Base-by-base conservation (phyloP, 2,329 filamentous ascomycete genomes). In the Calonectria montana region DNA sequence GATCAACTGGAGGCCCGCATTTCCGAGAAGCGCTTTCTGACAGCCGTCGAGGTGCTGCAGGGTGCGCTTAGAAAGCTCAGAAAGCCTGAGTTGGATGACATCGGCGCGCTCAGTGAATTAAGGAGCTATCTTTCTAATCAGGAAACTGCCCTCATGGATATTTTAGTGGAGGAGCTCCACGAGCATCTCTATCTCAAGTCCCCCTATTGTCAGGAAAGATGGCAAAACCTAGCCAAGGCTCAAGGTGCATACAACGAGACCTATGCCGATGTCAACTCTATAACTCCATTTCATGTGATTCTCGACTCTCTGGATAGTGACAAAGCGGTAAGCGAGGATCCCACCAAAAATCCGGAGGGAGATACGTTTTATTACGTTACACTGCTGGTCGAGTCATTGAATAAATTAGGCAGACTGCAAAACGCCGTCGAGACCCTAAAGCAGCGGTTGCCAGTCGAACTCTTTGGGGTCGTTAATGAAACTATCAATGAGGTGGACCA, bases 121-220 rank as follows among this genome's bases (percentile, higher is more conserved):
- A 91, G 95, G 69, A 92, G 92, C 78, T 98, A 98, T 80, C 91
- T 99, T 70, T 92, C 92, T 71, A 98, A 98, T 80, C 97, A 99
- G 81, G 97, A 99, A 84, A 94, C 93, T 31, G 91, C 94, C 0
- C 86, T 99, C 74, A 96, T 96, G 80, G 97, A 99, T 80, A 98
- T 98, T 65, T 83, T 99, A 68, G 92, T 98, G n/a, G 97, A 99
- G 82, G 97, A 99, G 83, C 87, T 99, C 39, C 97, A 99, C 81
- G 97, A 97, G 81, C 97, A 99, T 84, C 88, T 99, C 4, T 99
- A 99, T 81, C 91, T 99, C 45, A 98, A 98, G 82, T 98, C 96
- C 4, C 97, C 96, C 0, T 99, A 99, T 81, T 98, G 96, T 81
- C 95, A 98, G 81, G 95, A 98, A 81, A 89, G 97, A 76, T 99